A percentile compares a stretch with the other conserved stretches of the same genome.
Evolutionary conservation across 2,329 filamentous ascomycete genomes (phyloP).

Genomic region (Beauveria sp.): DNA sequence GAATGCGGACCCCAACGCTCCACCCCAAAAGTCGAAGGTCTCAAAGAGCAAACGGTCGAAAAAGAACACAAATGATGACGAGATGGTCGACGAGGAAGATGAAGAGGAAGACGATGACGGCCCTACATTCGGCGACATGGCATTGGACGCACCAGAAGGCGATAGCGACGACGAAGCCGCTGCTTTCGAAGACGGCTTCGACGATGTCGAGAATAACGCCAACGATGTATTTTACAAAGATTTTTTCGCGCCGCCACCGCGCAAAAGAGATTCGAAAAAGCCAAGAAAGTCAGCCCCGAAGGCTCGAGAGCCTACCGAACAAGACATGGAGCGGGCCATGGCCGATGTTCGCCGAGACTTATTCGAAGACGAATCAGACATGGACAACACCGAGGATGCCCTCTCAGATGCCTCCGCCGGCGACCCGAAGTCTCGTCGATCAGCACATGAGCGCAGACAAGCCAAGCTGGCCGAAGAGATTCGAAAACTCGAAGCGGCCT

Average conservation of each 20-base stretch:
- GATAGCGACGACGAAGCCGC: slow-evolving; percentile 56
- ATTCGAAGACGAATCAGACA: slow-evolving; percentile 69
- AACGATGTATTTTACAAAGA: slow-evolving; percentile 88
- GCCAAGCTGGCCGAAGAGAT: slow-evolving; percentile 86
- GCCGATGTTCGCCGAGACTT: slow-evolving; percentile 80
- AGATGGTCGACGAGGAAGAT: slow-evolving; percentile 43
- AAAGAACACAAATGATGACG: slow-evolving; percentile 19
- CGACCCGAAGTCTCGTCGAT: slow-evolving; percentile 66
- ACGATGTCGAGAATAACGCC: slow-evolving; percentile 60
- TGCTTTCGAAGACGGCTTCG: slow-evolving; percentile 41
- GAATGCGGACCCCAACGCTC: slow-evolving; percentile 64
- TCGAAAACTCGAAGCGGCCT: slow-evolving; percentile 78
- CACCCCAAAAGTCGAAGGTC: slow-evolving; percentile 18
- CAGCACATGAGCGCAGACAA: slow-evolving; percentile 78
- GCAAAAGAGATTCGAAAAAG: slow-evolving; percentile 54
- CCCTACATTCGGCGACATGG: slow-evolving; percentile 75
- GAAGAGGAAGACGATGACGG: slow-evolving; percentile 68
- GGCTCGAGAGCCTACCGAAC: slow-evolving; percentile 44
- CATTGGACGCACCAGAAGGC: slow-evolving; percentile 65
- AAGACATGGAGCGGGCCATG: slow-evolving; percentile 75
- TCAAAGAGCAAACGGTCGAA: slow-evolving; percentile 21
- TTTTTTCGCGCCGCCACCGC: slow-evolving; percentile 85
- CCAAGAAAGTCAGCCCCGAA: slow-evolving; percentile 32
- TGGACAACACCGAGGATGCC: slow-evolving; percentile 53
- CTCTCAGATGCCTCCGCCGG: slow-evolving; percentile 51